Evolutionary conservation across 2,329 filamentous ascomycete genomes (phyloP).

Genomic region (Beauveria asiatica): DNA sequence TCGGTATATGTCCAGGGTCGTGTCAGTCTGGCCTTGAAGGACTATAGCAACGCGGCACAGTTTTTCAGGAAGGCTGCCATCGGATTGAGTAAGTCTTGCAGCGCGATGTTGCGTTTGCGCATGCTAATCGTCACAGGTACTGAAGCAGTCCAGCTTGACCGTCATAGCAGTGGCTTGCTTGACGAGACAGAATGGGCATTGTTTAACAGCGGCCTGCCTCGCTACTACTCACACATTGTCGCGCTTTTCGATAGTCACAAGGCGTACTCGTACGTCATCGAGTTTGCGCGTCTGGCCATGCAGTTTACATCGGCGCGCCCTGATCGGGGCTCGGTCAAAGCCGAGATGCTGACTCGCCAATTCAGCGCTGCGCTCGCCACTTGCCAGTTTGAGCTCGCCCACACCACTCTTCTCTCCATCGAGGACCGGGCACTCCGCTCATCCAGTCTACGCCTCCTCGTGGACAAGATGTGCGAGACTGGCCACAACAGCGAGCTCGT

Average conservation of each 20-base stretch:
- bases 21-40: constrained; percentile 62
- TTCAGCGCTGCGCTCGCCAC: constrained; percentile 77
- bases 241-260: constrained; percentile 71
- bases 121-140: constrained; percentile 33
- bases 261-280: constrained; percentile 70
- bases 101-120: background rate
- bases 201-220: constrained; percentile 63
- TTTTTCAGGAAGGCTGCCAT: constrained; percentile 78
- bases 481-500: constrained; percentile 60
- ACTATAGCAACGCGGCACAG: constrained; percentile 63
- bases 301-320: constrained; percentile 42
- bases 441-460: constrained; percentile 61
- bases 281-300: constrained; percentile 71
- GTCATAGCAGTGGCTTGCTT: constrained; percentile 58
- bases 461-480: constrained; percentile 61
- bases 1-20: constrained; percentile 79
- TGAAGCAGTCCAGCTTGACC: constrained; percentile 36
- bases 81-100: constrained; percentile 60
- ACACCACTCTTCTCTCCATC: constrained; percentile 67
- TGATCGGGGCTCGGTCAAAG: constrained; percentile 38
- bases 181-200: constrained; percentile 65
- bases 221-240: constrained; percentile 82
- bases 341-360: constrained; percentile 71
- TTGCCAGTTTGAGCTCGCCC: constrained; percentile 73
- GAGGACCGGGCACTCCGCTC: constrained; percentile 63